Conservation (phyloP, 2,329 filamentous ascomycete species). For the Fusarium ambrosium region DNA sequence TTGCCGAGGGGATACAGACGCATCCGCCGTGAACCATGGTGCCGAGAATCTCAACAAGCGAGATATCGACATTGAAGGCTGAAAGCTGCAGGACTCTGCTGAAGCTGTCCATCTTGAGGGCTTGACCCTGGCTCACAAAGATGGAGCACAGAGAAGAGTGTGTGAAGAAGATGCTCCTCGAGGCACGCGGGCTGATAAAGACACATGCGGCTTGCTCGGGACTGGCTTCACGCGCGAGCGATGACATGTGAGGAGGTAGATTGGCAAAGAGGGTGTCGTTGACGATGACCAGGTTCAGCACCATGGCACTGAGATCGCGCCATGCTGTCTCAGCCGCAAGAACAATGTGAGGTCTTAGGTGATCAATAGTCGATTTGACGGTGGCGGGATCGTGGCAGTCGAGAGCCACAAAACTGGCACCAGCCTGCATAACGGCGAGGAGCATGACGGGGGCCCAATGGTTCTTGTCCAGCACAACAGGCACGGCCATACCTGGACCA, state of each 20-base stretch:
- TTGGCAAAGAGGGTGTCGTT: constrained; percentile 57
- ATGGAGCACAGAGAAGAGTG: constrained; percentile 70
- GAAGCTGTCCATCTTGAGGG: constrained; percentile 61
- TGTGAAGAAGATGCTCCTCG: constrained; percentile 73
- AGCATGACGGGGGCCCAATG: constrained; percentile 77
- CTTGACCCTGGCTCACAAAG: constrained; percentile 64
- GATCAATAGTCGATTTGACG: constrained; percentile 58
- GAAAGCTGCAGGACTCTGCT: constrained; percentile 71
- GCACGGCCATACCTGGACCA: constrained; percentile 68
- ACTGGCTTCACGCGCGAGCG: constrained; percentile 50
- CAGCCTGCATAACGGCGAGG: constrained; percentile 74
- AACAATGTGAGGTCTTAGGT: constrained; percentile 60
- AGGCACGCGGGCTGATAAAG: constrained; percentile 62
- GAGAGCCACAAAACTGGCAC: constrained; percentile 65
- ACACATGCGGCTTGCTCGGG: constrained; percentile 69
- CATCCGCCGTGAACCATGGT: constrained; percentile 69
- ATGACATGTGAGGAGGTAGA: constrained; percentile 49
- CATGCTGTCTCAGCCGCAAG: constrained; percentile 60
- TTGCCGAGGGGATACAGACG: constrained; percentile 68
- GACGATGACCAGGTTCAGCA: constrained; percentile 58
- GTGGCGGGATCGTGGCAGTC: constrained; percentile 60
- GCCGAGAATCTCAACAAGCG: constrained; percentile 65
- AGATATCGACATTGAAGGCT: constrained; percentile 67
- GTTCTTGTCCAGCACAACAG: constrained; percentile 78
- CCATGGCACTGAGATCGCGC: constrained; percentile 55